These are phyloP conservation scores for Cucumis melo DNA, from an alignment of 306 rosid genomes.

Conservation along the genomic window DNA sequence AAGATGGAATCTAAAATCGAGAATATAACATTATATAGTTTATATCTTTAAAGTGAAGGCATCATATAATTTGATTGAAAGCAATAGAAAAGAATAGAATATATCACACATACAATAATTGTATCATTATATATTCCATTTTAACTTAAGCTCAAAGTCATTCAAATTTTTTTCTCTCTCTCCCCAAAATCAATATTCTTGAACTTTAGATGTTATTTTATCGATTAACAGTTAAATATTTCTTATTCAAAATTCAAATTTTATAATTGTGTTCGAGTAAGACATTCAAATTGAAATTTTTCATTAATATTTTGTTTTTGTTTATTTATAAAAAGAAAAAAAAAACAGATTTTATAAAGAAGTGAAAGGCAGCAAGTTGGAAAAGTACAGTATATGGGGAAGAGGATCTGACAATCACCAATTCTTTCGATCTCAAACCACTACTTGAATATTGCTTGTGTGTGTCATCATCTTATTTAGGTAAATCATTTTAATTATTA, in stretches of 20 bases:
- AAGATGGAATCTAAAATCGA: not conserved
- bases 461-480: not conserved
- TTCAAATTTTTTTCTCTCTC: too few relatives aligned
- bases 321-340: too few relatives aligned
- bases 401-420: not conserved
- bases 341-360: too few relatives aligned
- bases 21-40: not conserved
- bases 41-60: constrained; percentile 2
- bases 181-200: too few relatives aligned
- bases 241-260: too few relatives aligned
- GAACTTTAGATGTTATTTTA: too few relatives aligned
- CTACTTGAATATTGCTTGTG: not conserved
- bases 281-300: too few relatives aligned
- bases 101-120: constrained; percentile 3
- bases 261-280: too few relatives aligned
- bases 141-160: not conserved
- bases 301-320: too few relatives aligned
- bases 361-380: too few relatives aligned
- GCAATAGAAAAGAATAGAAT: not conserved
- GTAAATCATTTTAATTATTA: not conserved
- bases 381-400: too few relatives aligned
- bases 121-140: not conserved
- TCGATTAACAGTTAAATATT: too few relatives aligned
- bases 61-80: not conserved
- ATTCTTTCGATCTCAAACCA: not conserved